Base-by-base conservation (phyloP, 352 stramenopile species). In the Phytophthora brassicae region DNA sequence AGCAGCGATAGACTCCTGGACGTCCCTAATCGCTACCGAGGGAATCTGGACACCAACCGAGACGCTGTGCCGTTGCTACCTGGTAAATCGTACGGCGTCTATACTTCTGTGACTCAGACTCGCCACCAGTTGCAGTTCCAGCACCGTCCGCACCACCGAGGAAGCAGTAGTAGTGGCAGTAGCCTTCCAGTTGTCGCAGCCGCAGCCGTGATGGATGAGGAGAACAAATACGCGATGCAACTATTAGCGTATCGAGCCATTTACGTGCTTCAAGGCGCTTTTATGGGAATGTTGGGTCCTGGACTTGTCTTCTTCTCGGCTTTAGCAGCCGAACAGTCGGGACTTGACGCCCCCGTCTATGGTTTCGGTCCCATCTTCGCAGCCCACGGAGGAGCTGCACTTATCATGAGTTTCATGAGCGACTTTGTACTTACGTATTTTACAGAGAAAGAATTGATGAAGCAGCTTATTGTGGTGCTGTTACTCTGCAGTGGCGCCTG, bases 401-500 rank as follows among this genome's bases (percentile, higher is more conserved):
- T 92, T 31, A 57, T 92, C 56, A 86, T 87, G 80, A 86, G 74
- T 56, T 90, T 89, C 52, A 84, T 92, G 75, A 90, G 83, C 45
- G 83, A 92, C 57, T 71, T 92, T 49, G 72, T 90, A 63, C 74
- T 92, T 20, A 88, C 74, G 24, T 81, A 78, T 14, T 72, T 76
- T 31, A 84, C 81, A 43, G 77, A 92, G 66, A 86, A 75, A 62
- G 65, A 85, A 19, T 69, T 87, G 2, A 79, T 92, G 64, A 92
- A 90, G 75, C 81, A 88, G 56, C 48, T 92, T 35, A 81, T 84
- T 29, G 68, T 87, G 35, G 71, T 70, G 24, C 54, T 90, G 49
- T 52, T 92, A 35, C 43, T 88, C 47, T 78, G 68, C 55, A 86
- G 77, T 53, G 74, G 76, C 23, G 70, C 59, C 13, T 92, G 83